A percentile compares a stretch with the other conserved stretches of the same genome.
phyloP scores from a whole-genome alignment of 2,329 filamentous ascomycete species.

The Colletotrichum limetticola region DNA sequence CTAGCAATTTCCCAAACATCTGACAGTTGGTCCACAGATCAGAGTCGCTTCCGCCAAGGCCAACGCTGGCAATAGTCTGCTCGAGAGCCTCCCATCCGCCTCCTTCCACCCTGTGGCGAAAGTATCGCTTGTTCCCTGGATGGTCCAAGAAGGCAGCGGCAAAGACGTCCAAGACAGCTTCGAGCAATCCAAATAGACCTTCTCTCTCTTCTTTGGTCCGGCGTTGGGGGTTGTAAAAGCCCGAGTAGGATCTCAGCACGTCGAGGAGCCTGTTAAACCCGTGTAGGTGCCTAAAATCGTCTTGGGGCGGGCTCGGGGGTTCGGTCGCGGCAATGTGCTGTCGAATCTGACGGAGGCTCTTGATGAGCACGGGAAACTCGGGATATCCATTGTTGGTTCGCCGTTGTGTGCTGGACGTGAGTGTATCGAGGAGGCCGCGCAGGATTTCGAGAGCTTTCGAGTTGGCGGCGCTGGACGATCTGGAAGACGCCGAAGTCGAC shows the following conservation, averaged over 20 bases:
- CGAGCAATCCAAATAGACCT: slow-evolving; percentile 74
- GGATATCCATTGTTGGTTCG: slow-evolving; percentile 56
- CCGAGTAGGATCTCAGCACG: slow-evolving; percentile 76
- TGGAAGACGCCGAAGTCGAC: slow-evolving; percentile 70
- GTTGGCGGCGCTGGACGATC: slow-evolving; percentile 63
- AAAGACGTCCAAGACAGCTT: slow-evolving; percentile 78
- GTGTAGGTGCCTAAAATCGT: slow-evolving; percentile 83
- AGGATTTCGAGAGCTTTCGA: slow-evolving; percentile 72
- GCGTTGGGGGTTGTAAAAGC: slow-evolving; percentile 78
- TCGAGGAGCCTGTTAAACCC: slow-evolving; percentile 82
- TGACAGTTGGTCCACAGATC: slow-evolving; percentile 77
- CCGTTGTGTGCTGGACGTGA: slow-evolving; percentile 50
- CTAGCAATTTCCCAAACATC: slow-evolving; percentile 84
- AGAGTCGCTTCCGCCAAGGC: slow-evolving; percentile 71
- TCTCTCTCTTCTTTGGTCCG: slow-evolving; percentile 71
- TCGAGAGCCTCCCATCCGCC: slow-evolving; percentile 85
- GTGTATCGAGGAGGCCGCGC: slow-evolving; percentile 62
- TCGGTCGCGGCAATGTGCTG: slow-evolving; percentile 66
- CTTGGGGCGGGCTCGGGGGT: slow-evolving; percentile 67
- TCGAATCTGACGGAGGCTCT: slow-evolving; percentile 72
- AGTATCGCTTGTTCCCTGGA: slow-evolving; percentile 88
- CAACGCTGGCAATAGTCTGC: slow-evolving; percentile 75
- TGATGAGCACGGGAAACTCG: slow-evolving; percentile 58
- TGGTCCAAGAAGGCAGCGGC: slow-evolving; percentile 81
- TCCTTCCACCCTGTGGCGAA: slow-evolving; percentile 78